These are phyloP conservation scores for Entophlyctis luteolus DNA, from an alignment of 192 early-diverging fungal species.

Conservation along the genomic window DNA sequence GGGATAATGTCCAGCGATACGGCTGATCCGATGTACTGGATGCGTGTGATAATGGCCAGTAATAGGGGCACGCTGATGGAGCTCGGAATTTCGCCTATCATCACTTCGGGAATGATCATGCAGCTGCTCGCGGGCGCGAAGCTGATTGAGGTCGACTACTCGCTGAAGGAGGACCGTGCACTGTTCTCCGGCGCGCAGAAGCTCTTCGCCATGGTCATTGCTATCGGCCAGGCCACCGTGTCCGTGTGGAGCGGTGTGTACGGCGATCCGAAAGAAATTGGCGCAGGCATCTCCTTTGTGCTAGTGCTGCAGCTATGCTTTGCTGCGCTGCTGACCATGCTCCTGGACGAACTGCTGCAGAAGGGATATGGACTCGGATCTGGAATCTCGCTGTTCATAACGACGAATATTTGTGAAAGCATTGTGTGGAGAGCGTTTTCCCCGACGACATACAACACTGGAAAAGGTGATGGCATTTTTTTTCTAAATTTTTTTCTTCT, in stretches of 20 bases:
- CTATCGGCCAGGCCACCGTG: constrained; percentile 96
- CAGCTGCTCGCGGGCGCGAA: constrained; percentile 97
- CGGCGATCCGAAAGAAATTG: constrained; percentile 92
- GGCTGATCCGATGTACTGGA: constrained; percentile 98
- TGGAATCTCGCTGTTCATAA: constrained; percentile 98
- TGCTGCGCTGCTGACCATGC: constrained; percentile 93
- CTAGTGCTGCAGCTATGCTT: constrained; percentile 96
- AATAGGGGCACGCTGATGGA: constrained; percentile 99
- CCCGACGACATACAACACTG: constrained; percentile 96
- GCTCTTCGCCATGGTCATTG: constrained; percentile 97
- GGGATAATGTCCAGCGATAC: constrained; percentile 99
- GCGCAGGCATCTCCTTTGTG: constrained; percentile 92
- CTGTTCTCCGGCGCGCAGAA: constrained; percentile 99
- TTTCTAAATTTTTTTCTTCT: constrained; percentile 16
- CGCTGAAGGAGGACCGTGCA: constrained; percentile 95
- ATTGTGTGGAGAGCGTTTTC: constrained; percentile 99
- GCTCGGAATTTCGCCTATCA: constrained; percentile 98
- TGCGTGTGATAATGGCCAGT: constrained; percentile 98
- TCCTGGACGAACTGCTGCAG: constrained; percentile 98
- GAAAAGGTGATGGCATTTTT: constrained; percentile 63
- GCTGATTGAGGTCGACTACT: constrained; percentile 98
- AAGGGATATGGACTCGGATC: constrained; percentile 99
- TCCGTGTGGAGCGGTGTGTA: constrained; percentile 98
- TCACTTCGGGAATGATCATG: constrained; percentile 99
- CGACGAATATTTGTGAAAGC: constrained; percentile 99